Conservation (phyloP, 1,139 yeast genomes). For the Protomyces arabidopsidicola region DNA sequence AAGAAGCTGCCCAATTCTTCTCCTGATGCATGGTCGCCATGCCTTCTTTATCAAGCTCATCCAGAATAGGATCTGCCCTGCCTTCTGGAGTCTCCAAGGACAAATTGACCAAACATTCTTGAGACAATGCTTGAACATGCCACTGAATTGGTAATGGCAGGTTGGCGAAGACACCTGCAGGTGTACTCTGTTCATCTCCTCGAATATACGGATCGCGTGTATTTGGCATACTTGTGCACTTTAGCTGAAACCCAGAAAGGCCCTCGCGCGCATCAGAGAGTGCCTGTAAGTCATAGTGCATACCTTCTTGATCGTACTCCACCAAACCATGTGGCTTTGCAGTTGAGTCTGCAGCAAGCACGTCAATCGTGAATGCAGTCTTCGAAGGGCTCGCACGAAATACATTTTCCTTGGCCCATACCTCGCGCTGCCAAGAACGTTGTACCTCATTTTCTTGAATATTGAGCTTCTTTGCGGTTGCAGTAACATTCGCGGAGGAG, state of each 20-base stretch:
- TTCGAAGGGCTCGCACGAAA: background rate
- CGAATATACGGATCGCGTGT: conserved; percentile 10
- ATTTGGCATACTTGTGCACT: background rate
- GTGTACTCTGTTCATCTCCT: conserved; percentile 3
- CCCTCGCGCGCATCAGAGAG: background rate
- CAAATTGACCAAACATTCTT: background rate
- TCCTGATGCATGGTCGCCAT: conserved; percentile 9
- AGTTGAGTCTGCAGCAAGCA: background rate
- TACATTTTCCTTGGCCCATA: background rate
- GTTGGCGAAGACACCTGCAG: conserved; percentile 17
- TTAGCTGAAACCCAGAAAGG: background rate
- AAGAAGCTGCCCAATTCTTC: conserved; percentile 22
- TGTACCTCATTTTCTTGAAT: background rate
- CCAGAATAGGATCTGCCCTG: background rate
- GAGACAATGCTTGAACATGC: conserved; percentile 21
- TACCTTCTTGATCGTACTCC: background rate
- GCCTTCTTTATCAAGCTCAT: background rate
- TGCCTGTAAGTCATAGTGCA: background rate
- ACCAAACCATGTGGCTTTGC: background rate
- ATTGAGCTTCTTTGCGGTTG: background rate
- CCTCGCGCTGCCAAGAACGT: background rate
- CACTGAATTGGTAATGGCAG: conserved; percentile 24
- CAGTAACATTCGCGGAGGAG: background rate
- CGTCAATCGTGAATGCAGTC: background rate
- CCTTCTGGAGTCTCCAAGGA: background rate